Percentiles rank a stretch among this genome's conserved stretches.
Conservation (phyloP, 1,284 basidiomycete species). For the Lentinula novae-zelandiae region DNA sequence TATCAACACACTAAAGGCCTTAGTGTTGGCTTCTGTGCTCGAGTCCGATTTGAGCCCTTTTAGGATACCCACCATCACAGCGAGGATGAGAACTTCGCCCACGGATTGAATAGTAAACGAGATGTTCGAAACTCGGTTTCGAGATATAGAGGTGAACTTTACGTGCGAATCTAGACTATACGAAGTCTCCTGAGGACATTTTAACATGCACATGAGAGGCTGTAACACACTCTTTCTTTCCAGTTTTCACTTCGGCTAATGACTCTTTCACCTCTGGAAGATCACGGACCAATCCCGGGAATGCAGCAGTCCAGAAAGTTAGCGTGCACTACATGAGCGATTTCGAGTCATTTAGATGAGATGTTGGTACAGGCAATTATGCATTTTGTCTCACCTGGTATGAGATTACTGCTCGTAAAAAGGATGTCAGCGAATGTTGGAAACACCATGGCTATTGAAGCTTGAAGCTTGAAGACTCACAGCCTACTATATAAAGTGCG, state of each 20-base stretch:
- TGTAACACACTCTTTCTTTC: constrained; percentile 41
- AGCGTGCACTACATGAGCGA: constrained; percentile 41
- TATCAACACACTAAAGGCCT: constrained; percentile 71
- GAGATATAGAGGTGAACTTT: constrained; percentile 59
- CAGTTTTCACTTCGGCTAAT: constrained; percentile 32
- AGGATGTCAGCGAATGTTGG: neutral
- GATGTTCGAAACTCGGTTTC: constrained; percentile 78
- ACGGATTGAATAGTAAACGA: constrained; percentile 72
- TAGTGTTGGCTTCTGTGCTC: constrained; percentile 73
- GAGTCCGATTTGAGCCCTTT: constrained; percentile 61
- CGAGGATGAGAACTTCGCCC: constrained; percentile 71
- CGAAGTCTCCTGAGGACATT: neutral
- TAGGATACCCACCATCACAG: constrained; percentile 75
- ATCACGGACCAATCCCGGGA: constrained; percentile 73
- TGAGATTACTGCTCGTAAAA: constrained; percentile 52
- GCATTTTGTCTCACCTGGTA: constrained; percentile 53
- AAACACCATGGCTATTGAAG: neutral
- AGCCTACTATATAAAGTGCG: constrained; percentile 72
- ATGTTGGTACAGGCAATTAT: no score
- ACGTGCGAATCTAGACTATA: constrained; percentile 56
- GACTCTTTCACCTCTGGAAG: constrained; percentile 66
- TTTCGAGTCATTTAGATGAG: neutral
- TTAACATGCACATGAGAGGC: neutral
- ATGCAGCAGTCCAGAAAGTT: constrained; percentile 61
- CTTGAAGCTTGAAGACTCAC: constrained; percentile 36